Evolutionary conservation across 2,329 filamentous ascomycete genomes (phyloP).

Genomic region (Botrytis squamosa): DNA sequence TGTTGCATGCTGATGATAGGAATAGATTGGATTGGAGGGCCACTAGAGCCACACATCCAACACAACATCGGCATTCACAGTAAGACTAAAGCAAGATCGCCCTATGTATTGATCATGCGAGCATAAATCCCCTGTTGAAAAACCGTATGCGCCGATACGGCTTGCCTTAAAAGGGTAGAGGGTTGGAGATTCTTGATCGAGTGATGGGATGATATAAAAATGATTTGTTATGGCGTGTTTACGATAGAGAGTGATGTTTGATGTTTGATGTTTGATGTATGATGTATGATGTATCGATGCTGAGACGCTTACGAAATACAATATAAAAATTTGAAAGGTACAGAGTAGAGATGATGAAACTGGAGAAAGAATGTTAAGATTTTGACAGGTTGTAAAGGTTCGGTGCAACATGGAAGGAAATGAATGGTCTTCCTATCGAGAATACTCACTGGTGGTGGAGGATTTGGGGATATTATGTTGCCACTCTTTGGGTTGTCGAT

Average conservation of each 20-base stretch:
- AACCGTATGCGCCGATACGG: constrained; percentile 4
- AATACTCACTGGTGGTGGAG: neutral
- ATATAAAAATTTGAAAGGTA: neutral
- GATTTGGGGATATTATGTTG: neutral
- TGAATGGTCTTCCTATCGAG: neutral
- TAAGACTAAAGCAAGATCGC: constrained; percentile 5
- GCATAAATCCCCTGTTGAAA: constrained; percentile 2
- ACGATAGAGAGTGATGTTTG: neutral
- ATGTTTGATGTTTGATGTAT: neutral
- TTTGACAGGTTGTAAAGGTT: neutral
- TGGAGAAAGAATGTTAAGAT: neutral
- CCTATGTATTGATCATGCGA: constrained; percentile 5
- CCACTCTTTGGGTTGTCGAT: constrained; percentile 1
- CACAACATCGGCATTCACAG: constrained; percentile 5
- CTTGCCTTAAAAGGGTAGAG: neutral
- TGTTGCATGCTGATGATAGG: neutral
- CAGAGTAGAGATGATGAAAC: neutral
- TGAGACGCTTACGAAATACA: neutral
- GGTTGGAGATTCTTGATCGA: neutral
- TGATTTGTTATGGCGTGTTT: constrained; percentile 13
- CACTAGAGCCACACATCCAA: constrained; percentile 2
- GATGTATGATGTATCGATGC: neutral
- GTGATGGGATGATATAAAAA: constrained; percentile 6
- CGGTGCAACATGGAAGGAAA: neutral
- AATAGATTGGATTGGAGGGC: neutral